phyloP scores from a whole-genome alignment of 2,329 filamentous ascomycete species.

The Thelonectria discophora region DNA sequence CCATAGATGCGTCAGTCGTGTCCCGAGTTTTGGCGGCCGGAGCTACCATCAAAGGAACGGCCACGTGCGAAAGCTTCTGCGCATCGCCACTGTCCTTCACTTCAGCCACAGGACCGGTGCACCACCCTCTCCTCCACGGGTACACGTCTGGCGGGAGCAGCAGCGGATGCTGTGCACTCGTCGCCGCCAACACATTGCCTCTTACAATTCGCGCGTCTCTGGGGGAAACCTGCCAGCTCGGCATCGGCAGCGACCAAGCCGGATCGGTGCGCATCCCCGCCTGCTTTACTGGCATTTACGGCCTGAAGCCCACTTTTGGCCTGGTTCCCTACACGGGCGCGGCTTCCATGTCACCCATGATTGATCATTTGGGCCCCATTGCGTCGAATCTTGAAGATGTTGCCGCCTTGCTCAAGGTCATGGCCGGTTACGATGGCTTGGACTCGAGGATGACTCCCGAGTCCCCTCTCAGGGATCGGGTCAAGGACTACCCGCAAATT shows the following conservation, averaged over 20 bases:
- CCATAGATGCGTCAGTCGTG: slow-evolving; percentile 33
- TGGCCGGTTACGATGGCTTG: slow-evolving; percentile 56
- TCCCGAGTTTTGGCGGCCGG: slow-evolving; percentile 40
- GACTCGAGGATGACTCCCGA: slow-evolving; percentile 54
- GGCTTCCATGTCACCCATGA: background rate
- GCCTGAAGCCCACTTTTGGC: slow-evolving; percentile 51
- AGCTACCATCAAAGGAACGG: slow-evolving; percentile 38
- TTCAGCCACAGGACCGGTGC: slow-evolving; percentile 42
- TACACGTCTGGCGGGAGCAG: slow-evolving; percentile 45
- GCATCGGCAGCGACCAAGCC: background rate
- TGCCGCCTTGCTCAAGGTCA: slow-evolving; percentile 42
- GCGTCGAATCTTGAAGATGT: slow-evolving; percentile 49
- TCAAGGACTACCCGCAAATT: slow-evolving; percentile 46
- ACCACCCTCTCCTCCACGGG: slow-evolving; percentile 38
- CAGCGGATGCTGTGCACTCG: slow-evolving; percentile 45
- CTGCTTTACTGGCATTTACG: background rate
- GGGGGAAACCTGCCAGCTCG: slow-evolving; percentile 21
- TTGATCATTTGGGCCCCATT: background rate
- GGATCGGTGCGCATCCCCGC: background rate
- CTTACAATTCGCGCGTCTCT: background rate
- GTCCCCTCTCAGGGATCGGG: slow-evolving; percentile 47
- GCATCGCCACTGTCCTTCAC: slow-evolving; percentile 42
- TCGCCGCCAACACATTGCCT: slow-evolving; percentile 33
- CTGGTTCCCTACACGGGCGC: slow-evolving; percentile 56
- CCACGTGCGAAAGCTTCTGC: slow-evolving; percentile 45